Conservation (phyloP, 1,139 yeast genomes). For the Kodamaea arcana region DNA sequence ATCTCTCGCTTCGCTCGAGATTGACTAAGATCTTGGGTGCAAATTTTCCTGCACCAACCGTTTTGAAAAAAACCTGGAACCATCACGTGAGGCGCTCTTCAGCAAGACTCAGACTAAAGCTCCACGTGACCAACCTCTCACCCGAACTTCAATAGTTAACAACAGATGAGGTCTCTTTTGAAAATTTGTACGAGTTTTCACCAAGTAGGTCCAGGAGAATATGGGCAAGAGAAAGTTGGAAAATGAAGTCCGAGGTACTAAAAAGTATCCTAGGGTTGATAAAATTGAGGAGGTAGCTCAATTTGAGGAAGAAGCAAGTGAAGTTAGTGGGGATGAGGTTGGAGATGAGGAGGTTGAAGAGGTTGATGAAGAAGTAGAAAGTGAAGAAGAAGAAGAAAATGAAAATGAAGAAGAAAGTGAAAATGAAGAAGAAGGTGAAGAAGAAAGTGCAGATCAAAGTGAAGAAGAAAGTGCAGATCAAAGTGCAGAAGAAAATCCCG, state of each 20-base stretch:
- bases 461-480: conserved; percentile 3
- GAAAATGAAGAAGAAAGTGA: conserved; percentile 1
- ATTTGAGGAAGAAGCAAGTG: conserved; percentile 5
- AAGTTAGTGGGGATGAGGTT: conserved; percentile 13
- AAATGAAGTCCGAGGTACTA: conserved; percentile 10
- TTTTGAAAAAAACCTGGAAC: too few species aligned
- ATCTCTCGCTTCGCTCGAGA: too few species aligned
- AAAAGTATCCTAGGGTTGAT: conserved; percentile 6
- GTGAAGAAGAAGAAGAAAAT: conserved; percentile 6
- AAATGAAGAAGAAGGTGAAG: background rate
- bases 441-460: background rate
- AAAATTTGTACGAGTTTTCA: background rate
- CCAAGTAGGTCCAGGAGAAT: background rate
- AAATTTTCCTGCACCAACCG: too few species aligned
- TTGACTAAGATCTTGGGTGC: too few species aligned
- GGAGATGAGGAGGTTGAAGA: conserved; percentile 12
- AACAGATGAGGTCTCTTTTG: background rate
- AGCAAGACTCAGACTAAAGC: too few species aligned
- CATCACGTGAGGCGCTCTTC: too few species aligned
- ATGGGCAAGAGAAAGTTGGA: conserved; percentile 34
- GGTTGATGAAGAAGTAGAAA: conserved; percentile 5
- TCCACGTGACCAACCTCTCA: background rate
- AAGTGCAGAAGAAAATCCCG: background rate
- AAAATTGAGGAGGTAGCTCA: conserved; percentile 1
- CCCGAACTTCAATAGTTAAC: background rate